phyloP scores from a whole-genome alignment of 2,329 filamentous ascomycete genomes.

The Exophiala lecanii-corni region DNA sequence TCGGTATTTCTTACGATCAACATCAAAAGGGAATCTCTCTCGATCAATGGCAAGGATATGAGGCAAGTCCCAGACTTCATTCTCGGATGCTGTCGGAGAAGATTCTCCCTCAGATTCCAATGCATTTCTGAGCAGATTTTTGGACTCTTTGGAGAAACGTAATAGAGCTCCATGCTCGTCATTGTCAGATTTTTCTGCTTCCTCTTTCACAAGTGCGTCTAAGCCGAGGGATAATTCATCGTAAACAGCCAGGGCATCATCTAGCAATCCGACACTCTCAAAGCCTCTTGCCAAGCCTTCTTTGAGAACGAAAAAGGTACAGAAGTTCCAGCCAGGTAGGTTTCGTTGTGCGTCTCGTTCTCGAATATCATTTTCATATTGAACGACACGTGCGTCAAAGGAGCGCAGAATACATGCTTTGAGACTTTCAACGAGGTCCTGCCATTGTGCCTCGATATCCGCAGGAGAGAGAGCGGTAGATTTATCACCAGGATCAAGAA shows the following conservation, averaged over 20 bases:
- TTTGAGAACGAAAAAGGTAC: slow-evolving; percentile 97
- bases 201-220: slow-evolving; percentile 74
- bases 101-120: slow-evolving; percentile 30
- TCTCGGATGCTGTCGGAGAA: slow-evolving; percentile 24
- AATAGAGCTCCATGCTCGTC: slow-evolving; percentile 70
- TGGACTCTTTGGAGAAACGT: slow-evolving; percentile 68
- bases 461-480: slow-evolving; percentile 59
- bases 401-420: slow-evolving; percentile 82
- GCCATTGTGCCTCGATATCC: slow-evolving; percentile 77
- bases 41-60: slow-evolving; percentile 20
- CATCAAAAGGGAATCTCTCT: slow-evolving; percentile 36
- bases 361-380: slow-evolving; percentile 96
- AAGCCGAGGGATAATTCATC: slow-evolving; percentile 88
- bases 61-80: slow-evolving; percentile 20
- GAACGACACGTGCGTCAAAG: slow-evolving; percentile 83
- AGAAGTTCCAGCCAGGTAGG: slow-evolving; percentile 97
- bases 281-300: slow-evolving; percentile 91
- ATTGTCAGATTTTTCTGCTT: slow-evolving; percentile 56
- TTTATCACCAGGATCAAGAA: slow-evolving; percentile 40
- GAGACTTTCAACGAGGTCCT: slow-evolving; percentile 77
- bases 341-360: slow-evolving; percentile 84
- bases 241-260: slow-evolving; percentile 91
- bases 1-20: slow-evolving; percentile 73
- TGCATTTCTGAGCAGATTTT: slow-evolving; percentile 52
- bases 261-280: slow-evolving; percentile 90